Evolutionary conservation across 2,329 filamentous ascomycete genomes (phyloP).

Genomic region (Tolypocladium ophioglossoides): DNA sequence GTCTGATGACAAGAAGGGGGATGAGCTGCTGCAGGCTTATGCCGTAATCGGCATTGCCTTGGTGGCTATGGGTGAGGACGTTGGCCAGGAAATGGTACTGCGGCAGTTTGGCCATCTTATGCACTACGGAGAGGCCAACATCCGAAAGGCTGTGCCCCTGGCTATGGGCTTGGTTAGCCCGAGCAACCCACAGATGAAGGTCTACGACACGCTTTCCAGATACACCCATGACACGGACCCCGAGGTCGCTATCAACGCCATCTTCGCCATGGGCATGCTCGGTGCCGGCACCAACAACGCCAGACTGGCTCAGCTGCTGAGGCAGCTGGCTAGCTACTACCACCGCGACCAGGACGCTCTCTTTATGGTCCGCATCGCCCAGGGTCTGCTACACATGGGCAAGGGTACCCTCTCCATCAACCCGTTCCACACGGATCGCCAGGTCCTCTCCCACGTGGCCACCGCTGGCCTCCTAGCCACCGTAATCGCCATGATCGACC

Average conservation of each 20-base stretch:
- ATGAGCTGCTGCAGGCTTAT: constrained; percentile 91
- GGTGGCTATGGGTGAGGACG: constrained; percentile 95
- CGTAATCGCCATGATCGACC: constrained; percentile 86
- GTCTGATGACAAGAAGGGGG: constrained; percentile 86
- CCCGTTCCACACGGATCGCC: constrained; percentile 98
- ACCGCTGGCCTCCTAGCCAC: constrained; percentile 84
- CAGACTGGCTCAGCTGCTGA: constrained; percentile 82
- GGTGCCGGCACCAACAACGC: constrained; percentile 98
- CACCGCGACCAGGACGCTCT: constrained; percentile 91
- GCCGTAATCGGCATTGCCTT: constrained; percentile 89
- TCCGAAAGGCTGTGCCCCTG: constrained; percentile 87
- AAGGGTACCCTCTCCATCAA: constrained; percentile 94
- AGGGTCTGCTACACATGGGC: constrained; percentile 96
- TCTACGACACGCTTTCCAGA: constrained; percentile 93
- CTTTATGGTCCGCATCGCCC: constrained; percentile 98
- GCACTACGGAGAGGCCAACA: constrained; percentile 98
- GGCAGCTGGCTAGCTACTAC: constrained; percentile 96
- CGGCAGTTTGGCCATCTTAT: constrained; percentile 96
- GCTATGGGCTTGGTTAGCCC: constrained; percentile 95
- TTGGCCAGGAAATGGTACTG: constrained; percentile 97
- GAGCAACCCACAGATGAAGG: constrained; percentile 99
- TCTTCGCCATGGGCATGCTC: constrained; percentile 96
- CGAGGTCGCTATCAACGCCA: constrained; percentile 95
- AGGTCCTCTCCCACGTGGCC: constrained; percentile 85
- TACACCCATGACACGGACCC: constrained; percentile 99